Conservation (phyloP, 73 alveolate genomes). For the Paramecium pentaurelia region DNA sequence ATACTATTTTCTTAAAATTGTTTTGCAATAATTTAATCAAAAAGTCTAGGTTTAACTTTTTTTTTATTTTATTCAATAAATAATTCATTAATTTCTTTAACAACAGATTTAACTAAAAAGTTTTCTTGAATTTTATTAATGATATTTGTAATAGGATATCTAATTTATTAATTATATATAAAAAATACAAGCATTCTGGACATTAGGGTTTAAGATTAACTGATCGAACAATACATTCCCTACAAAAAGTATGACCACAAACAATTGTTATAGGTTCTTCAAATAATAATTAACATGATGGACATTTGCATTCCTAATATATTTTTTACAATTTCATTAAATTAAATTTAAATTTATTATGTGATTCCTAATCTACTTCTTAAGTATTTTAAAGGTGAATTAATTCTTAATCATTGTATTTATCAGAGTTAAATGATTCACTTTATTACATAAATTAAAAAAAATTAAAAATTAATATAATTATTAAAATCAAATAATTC, state of each 20-base stretch:
- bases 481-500: background rate
- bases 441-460: background rate
- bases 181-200: background rate
- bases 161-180: background rate
- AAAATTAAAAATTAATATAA: too few relatives aligned
- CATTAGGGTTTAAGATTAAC: background rate
- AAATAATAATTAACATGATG: background rate
- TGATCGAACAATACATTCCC: background rate
- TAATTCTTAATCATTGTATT: background rate
- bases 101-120: background rate
- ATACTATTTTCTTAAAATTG: background rate
- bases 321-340: background rate
- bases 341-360: background rate
- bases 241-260: background rate
- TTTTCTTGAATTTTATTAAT: background rate
- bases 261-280: background rate
- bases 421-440: background rate
- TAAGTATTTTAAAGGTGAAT: background rate
- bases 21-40: background rate
- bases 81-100: background rate
- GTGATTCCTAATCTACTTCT: background rate
- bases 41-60: background rate
- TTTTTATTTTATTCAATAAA: background rate
- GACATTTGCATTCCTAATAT: background rate
- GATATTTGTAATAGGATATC: background rate